Evolutionary conservation across 2,329 filamentous ascomycete species (phyloP), one percentile per base, ranked within the genome.

Genomic region (Beauveria asiatica): DNA sequence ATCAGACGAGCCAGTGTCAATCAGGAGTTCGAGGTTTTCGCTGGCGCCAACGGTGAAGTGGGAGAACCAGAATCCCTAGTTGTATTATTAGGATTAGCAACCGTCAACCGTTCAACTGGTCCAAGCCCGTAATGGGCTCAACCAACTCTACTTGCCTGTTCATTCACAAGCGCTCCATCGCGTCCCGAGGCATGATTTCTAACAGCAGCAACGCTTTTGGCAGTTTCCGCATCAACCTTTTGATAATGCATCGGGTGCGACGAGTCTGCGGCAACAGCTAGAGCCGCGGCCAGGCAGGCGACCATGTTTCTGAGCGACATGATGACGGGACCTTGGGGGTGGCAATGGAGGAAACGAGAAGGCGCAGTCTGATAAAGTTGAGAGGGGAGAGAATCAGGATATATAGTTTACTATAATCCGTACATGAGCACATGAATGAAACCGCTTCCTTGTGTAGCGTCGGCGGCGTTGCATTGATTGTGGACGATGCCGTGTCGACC

Each of bases 11-110:
- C 64, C 63, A 10, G 65, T 65, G 49, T 65, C 61, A 44, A 66
- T 63, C 19, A 66, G 49, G 21, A 65, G 61, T 45, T 64, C 56
- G 21, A 66, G 63, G 21, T 65, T 52, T 10, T 54, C 25, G 55
- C 63, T 65, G 19, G 57, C 64, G 9, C 65, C 64, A 11, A 65
- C 55, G 25, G 59, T 62, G 42, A 65, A 65, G 48, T 65, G 60
- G 19, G 63, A 61, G 49, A 65, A 66, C 65, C 63, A 66, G 53
- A 65, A 65, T 33, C 63, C 64, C 65, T 65, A 30, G 25, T 27
- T 3, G 11, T 19, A 9, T 23, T n/a, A n/a, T 4, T 23, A 13
- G 37, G 11, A 8, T 52, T 25, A 61, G 52, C 9, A 19, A 23
- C 17, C 16, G 25, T 8, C 9, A 19, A 23, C 17, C 16, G 25